A percentile compares a stretch with the other conserved stretches of the same genome.
These are phyloP conservation scores for Sporothrix schenckii DNA, from an alignment of 2,329 filamentous ascomycete species.

Conservation along the genomic window DNA sequence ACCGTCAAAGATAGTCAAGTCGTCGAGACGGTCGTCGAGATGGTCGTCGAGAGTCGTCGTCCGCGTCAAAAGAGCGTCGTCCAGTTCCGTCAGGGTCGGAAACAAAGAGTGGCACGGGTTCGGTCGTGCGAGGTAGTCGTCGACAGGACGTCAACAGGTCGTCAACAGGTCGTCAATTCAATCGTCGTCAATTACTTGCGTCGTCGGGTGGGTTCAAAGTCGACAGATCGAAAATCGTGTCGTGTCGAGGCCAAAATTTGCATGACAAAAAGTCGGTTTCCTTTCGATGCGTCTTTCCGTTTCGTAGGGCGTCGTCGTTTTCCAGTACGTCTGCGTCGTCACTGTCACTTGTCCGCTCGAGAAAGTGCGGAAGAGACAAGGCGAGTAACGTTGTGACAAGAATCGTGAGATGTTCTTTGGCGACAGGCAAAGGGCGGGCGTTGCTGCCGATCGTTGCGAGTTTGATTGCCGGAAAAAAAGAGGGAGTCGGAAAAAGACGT, in stretches of 20 bases:
- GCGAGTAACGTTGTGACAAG: neutral
- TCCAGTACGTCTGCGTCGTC: neutral
- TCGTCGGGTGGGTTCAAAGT: neutral
- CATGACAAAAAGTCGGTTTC: neutral
- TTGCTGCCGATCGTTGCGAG: slow-evolving; percentile 28
- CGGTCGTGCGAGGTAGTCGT: neutral
- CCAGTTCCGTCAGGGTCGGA: neutral
- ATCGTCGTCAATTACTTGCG: neutral
- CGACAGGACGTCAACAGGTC: neutral
- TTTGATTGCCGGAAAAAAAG: slow-evolving; percentile 25
- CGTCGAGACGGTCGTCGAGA: neutral
- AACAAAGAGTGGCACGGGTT: neutral
- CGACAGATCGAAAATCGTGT: neutral
- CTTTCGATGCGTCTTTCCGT: neutral
- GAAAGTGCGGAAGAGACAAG: neutral
- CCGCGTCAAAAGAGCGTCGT: neutral
- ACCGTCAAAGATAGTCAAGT: neutral
- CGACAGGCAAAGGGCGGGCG: slow-evolving; percentile 10
- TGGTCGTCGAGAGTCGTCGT: neutral
- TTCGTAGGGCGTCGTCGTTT: neutral
- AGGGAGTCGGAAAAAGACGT: neutral
- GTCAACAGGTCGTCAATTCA: neutral
- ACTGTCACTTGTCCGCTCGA: neutral
- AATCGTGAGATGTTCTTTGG: neutral
- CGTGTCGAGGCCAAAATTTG: too few species aligned